Evolutionary conservation across 176 grass and related monocot species (phyloP), one percentile per base, ranked within the genome.

Genomic region (Ananas comosus): DNA sequence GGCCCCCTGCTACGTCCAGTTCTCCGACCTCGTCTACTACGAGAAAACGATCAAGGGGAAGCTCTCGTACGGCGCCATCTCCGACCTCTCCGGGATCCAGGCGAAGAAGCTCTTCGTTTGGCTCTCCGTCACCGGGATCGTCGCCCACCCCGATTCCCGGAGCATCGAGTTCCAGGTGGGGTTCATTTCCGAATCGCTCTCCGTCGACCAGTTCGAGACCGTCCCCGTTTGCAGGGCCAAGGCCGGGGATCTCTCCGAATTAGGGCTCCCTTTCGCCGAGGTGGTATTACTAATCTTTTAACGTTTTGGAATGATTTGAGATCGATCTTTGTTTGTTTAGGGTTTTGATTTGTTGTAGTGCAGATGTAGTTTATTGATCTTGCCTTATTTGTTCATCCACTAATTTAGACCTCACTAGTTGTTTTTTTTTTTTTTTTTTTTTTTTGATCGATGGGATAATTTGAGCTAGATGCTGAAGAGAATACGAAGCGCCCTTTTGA

Each of bases 41-140:
- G 83, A 86, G 52, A 74, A 63, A 50, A 71, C 69, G 59, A 72
- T 96, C 56, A 65, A 64, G 25, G 92, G 88, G 24, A 49, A 70
- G 69, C 66, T 91, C 74, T 77, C 85, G 51, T 16, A 74, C 19
- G 87, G 91, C 33, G 8, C 51, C 17, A 91, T 96, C 78, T 53
- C 85, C 14, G 23, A 67, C 18, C 78, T 96, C 72, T 63, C 83
- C 48, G 92, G 92, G 48, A 86, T 96, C 64, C 76, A 89, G 74
- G 88, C 79, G 12, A 89, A 87, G 86, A 91, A 92, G 76, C 9
- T 89, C 67, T 89, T 96, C 76, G 12, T 89, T 28, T 96, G 92
- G 92, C 70, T 92, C 48, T 70, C 71, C n/a, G 64, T 96, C 74
- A 77, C 70, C 2, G 79, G 73, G 50, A 89, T 89, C 72, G 68